A percentile compares a stretch with the other conserved stretches of the same genome.
Evolutionary conservation across 805 yeast species (phyloP).

Genomic region (Novakomyces olei): DNA sequence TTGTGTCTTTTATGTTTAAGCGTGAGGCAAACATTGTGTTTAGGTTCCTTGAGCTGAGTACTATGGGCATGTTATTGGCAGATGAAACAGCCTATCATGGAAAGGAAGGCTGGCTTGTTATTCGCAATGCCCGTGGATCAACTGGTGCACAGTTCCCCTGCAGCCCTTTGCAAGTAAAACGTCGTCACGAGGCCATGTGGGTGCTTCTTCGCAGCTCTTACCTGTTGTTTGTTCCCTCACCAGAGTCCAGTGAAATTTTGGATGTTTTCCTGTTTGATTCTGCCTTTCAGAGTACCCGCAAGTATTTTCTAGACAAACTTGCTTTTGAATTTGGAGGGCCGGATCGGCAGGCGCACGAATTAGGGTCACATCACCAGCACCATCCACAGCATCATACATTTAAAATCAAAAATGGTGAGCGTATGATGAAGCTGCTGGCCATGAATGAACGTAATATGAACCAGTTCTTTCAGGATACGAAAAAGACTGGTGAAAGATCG

Average conservation of each 20-base stretch:
- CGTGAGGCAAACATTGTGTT: slow-evolving; percentile 69
- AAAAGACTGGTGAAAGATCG: slow-evolving; percentile 41
- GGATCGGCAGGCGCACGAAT: neutral
- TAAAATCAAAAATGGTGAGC: slow-evolving; percentile 44
- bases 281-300: slow-evolving; percentile 31
- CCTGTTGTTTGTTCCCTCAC: slow-evolving; percentile 64
- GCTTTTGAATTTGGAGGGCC: slow-evolving; percentile 3
- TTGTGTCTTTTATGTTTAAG: slow-evolving; percentile 36
- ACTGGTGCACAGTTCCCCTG: slow-evolving; percentile 94
- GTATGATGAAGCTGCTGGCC: slow-evolving; percentile 53
- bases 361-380: neutral
- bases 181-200: slow-evolving; percentile 85
- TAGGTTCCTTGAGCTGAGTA: slow-evolving; percentile 76
- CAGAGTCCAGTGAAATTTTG: slow-evolving; percentile 64
- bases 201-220: slow-evolving; percentile 66
- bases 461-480: slow-evolving; percentile 56
- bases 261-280: slow-evolving; percentile 84
- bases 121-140: slow-evolving; percentile 60
- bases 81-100: slow-evolving; percentile 67
- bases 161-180: slow-evolving; percentile 49
- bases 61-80: slow-evolving; percentile 60
- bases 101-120: slow-evolving; percentile 67
- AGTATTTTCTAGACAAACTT: slow-evolving; percentile 11
- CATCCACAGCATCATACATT: slow-evolving; percentile 5
- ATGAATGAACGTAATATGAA: slow-evolving; percentile 40